Percentiles rank a stretch among this genome's conserved stretches.
These are phyloP conservation scores for Pseudocohnilembus persalinus DNA, from an alignment of 169 alveolate species.

Conservation along the genomic window DNA sequence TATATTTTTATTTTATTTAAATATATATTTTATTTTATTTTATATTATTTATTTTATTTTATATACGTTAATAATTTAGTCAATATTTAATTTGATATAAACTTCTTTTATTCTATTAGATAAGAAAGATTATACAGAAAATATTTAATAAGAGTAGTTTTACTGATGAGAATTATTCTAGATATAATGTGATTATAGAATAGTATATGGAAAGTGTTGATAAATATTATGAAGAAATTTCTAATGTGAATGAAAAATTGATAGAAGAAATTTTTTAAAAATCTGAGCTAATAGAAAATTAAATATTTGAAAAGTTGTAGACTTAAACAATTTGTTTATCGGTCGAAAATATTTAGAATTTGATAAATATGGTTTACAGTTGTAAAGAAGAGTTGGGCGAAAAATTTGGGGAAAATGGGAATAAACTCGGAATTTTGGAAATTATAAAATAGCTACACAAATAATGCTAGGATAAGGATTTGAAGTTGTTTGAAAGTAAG, in stretches of 20 bases:
- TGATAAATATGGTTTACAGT: not conserved
- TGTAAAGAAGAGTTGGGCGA: not conserved
- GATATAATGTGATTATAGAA: too few relatives aligned
- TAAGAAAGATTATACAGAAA: not conserved
- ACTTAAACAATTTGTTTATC: not conserved
- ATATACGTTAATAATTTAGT: too few relatives aligned
- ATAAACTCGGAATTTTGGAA: not conserved
- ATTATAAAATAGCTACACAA: not conserved
- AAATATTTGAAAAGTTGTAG: too few relatives aligned
- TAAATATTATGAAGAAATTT: not conserved
- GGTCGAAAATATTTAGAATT: not conserved
- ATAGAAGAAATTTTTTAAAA: not conserved
- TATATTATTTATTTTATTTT: too few relatives aligned
- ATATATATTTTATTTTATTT: too few relatives aligned
- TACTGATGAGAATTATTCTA: not conserved
- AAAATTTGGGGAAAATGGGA: not conserved
- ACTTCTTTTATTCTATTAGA: not conserved
- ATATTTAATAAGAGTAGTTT: too few relatives aligned
- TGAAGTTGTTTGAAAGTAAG: too few relatives aligned
- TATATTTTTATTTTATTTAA: too few relatives aligned
- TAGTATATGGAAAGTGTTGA: too few relatives aligned
- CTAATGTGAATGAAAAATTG: too few relatives aligned
- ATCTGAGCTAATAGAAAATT: not conserved
- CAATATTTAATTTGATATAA: too few relatives aligned
- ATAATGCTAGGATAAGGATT: not conserved